These are phyloP conservation scores for Cyclotella choctawhatcheeana DNA, from an alignment of 108 stramenopile genomes.

Conservation along the genomic window DNA sequence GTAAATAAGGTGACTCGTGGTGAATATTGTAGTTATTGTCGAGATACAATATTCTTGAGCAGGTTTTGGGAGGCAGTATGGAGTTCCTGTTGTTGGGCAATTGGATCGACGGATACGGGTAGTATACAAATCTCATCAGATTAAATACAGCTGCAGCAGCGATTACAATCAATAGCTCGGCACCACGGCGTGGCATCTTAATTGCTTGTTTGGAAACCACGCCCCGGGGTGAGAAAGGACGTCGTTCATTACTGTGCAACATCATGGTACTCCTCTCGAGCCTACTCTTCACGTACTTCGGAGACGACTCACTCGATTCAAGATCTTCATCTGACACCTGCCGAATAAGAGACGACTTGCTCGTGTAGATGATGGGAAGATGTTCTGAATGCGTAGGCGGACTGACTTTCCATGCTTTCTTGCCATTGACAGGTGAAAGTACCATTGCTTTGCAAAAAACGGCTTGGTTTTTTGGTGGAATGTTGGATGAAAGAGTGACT, in stretches of 20 bases:
- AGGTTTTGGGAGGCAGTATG: neutral
- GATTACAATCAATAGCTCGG: neutral
- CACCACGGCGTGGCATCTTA: neutral
- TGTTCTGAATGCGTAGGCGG: neutral
- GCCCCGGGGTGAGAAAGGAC: neutral
- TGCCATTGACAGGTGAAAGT: neutral
- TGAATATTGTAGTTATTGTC: neutral
- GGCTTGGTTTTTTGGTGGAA: neutral
- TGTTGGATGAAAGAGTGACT: neutral
- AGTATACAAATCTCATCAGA: neutral
- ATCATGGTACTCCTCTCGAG: neutral
- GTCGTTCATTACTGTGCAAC: conserved; percentile 3
- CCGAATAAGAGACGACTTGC: neutral
- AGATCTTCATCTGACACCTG: neutral
- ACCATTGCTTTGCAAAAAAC: neutral
- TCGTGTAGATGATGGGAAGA: neutral
- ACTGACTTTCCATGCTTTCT: conserved; percentile 1
- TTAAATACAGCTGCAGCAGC: neutral
- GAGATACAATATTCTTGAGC: neutral
- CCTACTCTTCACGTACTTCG: neutral
- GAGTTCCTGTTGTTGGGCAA: neutral
- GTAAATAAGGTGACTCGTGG: neutral
- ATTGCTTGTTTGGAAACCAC: neutral
- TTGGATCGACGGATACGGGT: neutral
- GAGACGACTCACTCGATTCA: neutral